Conservation (phyloP, 2,329 filamentous ascomycete species). For the Alternaria rosae region DNA sequence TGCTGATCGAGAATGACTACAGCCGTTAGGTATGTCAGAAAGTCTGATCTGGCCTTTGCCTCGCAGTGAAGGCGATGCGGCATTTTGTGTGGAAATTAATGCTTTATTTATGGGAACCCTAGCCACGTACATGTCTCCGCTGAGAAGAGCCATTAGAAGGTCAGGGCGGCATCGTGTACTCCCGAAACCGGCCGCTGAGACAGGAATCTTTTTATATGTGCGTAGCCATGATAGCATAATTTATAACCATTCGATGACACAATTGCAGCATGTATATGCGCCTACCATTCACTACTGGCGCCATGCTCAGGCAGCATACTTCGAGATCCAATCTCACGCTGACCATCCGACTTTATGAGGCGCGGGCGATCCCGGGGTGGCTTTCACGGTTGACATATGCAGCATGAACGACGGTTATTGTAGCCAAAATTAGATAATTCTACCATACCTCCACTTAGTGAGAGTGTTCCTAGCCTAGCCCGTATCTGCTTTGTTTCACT, state of each 20-base stretch:
- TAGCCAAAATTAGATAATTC: conserved; percentile 8
- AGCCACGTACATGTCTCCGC: neutral
- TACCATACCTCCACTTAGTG: neutral
- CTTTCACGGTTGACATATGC: neutral
- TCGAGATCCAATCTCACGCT: neutral
- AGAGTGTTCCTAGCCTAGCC: neutral
- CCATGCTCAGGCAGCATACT: neutral
- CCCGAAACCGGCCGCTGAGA: neutral
- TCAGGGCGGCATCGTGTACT: neutral
- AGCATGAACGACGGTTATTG: conserved; percentile 1
- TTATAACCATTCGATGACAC: neutral
- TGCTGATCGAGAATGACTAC: neutral
- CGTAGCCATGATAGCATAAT: neutral
- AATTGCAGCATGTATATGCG: neutral
- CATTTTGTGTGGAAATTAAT: neutral
- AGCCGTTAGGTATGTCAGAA: neutral
- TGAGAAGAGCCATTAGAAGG: neutral
- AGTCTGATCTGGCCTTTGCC: neutral
- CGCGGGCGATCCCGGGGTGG: conserved; percentile 8
- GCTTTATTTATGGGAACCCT: neutral
- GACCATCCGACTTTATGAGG: neutral
- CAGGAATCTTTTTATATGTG: neutral
- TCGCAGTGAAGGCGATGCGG: neutral
- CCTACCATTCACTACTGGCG: neutral
- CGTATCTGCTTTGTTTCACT: neutral